These are phyloP conservation scores for Serendipita sp. DNA, from an alignment of 768 basidiomycete species.

Conservation along the genomic window DNA sequence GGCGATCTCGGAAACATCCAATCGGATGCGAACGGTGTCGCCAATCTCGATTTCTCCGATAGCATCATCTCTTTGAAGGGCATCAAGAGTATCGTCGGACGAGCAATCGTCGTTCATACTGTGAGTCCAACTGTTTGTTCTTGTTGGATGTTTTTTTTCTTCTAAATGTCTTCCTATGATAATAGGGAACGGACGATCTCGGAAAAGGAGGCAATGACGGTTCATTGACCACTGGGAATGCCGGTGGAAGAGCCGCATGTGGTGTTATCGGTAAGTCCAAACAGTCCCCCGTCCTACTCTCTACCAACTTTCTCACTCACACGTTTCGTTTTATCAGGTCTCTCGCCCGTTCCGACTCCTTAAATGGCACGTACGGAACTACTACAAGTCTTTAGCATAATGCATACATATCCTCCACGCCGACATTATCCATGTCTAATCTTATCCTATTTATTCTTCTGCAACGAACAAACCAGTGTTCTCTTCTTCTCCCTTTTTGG, in stretches of 20 bases:
- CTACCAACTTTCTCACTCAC: no score
- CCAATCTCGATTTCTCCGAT: conserved; percentile 44
- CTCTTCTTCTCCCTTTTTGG: no score
- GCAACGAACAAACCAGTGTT: no score
- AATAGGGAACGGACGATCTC: conserved; percentile 60
- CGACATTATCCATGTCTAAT: background rate
- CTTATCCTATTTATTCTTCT: conserved; percentile 6
- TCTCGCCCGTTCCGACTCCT: no score
- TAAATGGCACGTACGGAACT: no score
- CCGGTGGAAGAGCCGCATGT: conserved; percentile 62
- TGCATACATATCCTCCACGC: background rate
- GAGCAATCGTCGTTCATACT: conserved; percentile 60
- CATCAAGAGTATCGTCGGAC: conserved; percentile 49
- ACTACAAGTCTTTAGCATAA: conserved; percentile 11
- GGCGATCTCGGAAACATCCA: conserved; percentile 66
- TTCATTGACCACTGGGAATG: conserved; percentile 64
- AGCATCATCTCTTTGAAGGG: conserved; percentile 49
- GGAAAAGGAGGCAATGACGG: conserved; percentile 54
- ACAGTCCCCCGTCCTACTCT: background rate
- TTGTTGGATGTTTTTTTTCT: no score
- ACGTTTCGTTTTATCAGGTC: no score
- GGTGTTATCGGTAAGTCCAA: conserved; percentile 50
- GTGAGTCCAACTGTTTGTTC: conserved; percentile 22
- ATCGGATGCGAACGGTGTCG: conserved; percentile 41
- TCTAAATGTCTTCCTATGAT: no score